Percentiles rank a stretch among this genome's conserved stretches.
Conservation (phyloP, 169 alveolate species). For the Fabrea salina region DNA sequence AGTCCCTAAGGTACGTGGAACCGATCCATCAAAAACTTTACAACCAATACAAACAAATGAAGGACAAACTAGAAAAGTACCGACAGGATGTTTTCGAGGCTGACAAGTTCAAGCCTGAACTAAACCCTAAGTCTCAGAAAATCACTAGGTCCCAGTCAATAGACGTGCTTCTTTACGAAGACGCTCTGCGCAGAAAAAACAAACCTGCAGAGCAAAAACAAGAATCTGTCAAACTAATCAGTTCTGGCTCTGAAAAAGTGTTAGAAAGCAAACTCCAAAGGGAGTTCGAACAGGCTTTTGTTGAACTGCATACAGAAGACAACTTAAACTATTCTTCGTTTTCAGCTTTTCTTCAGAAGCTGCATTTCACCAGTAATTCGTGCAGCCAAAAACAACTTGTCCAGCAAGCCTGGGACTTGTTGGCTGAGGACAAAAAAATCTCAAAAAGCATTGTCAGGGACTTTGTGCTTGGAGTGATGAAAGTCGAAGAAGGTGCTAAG, state of each 20-base stretch:
- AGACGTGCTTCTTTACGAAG: not conserved
- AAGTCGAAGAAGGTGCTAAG: not conserved
- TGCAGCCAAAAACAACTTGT: not conserved
- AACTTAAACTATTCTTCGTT: not conserved
- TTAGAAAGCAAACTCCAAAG: slow-evolving; percentile 6
- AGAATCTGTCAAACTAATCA: not conserved
- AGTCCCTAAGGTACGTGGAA: not conserved
- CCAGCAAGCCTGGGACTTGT: not conserved
- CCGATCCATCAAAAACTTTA: slow-evolving; percentile 18
- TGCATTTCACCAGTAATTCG: not conserved
- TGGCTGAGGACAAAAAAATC: not conserved
- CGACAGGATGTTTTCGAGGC: not conserved
- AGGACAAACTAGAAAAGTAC: not conserved
- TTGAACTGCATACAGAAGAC: not conserved
- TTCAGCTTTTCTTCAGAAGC: not conserved
- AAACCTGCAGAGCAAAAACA: not conserved
- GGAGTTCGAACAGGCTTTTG: not conserved
- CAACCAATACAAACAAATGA: not conserved
- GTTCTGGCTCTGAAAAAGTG: not conserved
- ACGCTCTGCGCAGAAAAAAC: slow-evolving; percentile 1
- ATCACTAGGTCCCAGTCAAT: not conserved
- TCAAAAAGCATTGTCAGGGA: not conserved
- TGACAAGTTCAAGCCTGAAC: not conserved
- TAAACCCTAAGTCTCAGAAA: slow-evolving; percentile 1
- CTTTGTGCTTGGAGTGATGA: not conserved